Percentiles rank a stretch among this genome's conserved stretches.
Conservation (phyloP, 1,284 basidiomycete genomes). For the Malassezia globosa region DNA sequence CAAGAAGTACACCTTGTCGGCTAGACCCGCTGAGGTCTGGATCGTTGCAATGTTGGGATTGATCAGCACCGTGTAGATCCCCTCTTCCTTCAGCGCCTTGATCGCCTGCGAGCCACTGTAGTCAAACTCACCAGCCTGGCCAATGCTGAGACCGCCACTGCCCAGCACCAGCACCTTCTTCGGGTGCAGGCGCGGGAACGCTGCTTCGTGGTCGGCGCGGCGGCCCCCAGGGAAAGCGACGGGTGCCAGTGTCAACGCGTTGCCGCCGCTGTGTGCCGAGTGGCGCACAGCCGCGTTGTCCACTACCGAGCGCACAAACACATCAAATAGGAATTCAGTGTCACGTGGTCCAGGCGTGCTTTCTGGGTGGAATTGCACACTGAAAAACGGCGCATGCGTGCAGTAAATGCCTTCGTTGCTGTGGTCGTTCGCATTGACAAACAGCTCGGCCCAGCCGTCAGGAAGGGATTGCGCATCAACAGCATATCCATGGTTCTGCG, state of each 20-base stretch:
- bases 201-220: slow-evolving; percentile 69
- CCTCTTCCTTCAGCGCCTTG: slow-evolving; percentile 96
- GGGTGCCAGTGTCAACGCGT: slow-evolving; percentile 48
- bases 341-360: slow-evolving; percentile 96
- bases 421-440: slow-evolving; percentile 90
- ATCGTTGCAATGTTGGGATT: slow-evolving; percentile 99
- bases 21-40: slow-evolving; percentile 89
- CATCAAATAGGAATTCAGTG: slow-evolving; percentile 97
- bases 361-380: slow-evolving; percentile 99
- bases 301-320: slow-evolving; percentile 78
- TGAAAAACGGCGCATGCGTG: slow-evolving; percentile 76
- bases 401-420: slow-evolving; percentile 93
- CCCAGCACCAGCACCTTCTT: slow-evolving; percentile 92
- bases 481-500: slow-evolving; percentile 97
- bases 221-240: slow-evolving; percentile 78
- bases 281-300: slow-evolving; percentile 65
- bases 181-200: slow-evolving; percentile 63
- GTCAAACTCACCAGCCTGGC: slow-evolving; percentile 97
- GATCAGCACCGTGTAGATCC: slow-evolving; percentile 94
- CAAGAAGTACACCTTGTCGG: slow-evolving; percentile 98
- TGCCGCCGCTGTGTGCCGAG: not conserved
- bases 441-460: slow-evolving; percentile 80
- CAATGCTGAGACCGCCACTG: slow-evolving; percentile 94
- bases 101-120: slow-evolving; percentile 98
- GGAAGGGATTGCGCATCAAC: slow-evolving; percentile 74